Evolutionary conservation across 257 asterid species (phyloP), one percentile per base, ranked within the genome.

Genomic region (Buddleja alternifolia): DNA sequence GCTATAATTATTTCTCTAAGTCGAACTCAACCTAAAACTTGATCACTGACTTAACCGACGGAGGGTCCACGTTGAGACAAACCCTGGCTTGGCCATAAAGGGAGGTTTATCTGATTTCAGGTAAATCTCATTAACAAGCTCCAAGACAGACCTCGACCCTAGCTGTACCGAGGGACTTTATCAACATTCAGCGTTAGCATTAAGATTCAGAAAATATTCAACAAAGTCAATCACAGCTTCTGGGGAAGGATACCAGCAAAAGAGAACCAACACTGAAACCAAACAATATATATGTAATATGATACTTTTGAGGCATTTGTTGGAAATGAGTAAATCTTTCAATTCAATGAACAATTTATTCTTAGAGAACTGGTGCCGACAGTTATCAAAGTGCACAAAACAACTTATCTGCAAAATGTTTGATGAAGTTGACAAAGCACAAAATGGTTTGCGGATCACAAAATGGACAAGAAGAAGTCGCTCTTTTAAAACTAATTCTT

Each of bases 151-250:
- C n/a, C n/a, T n/a, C n/a, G n/a, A n/a, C n/a, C n/a, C n/a, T n/a
- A n/a, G n/a, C n/a, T n/a, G n/a, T n/a, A n/a, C n/a, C n/a, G n/a
- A n/a, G 34, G 64, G 65, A 70, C 53, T 50, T 69, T 72, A 67
- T 58, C 66, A 65, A 63, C 47, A 78, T 66, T 56, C 40, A 71
- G 36, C n/a, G 66, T 72, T 40, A 71, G 66, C 63, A 40, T 68
- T 60, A 54, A 67, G 59, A 71, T 34, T 50, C 44, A 62, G 60
- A 72, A 75, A 56, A 56, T 9, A 56, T 47, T 50, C 40, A 58
- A 63, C 23, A 39, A 72, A 74, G 58, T 55, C 29, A 69, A 71
- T 57, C 72, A 73, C 62, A 55, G 40, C 21, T 25, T 15, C 45
- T 8, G 16, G 65, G 48, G 40, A 45, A 57, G 56, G 52, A 71